phyloP scores from a whole-genome alignment of 2,329 filamentous ascomycete genomes.

The Penicillium digitatum region DNA sequence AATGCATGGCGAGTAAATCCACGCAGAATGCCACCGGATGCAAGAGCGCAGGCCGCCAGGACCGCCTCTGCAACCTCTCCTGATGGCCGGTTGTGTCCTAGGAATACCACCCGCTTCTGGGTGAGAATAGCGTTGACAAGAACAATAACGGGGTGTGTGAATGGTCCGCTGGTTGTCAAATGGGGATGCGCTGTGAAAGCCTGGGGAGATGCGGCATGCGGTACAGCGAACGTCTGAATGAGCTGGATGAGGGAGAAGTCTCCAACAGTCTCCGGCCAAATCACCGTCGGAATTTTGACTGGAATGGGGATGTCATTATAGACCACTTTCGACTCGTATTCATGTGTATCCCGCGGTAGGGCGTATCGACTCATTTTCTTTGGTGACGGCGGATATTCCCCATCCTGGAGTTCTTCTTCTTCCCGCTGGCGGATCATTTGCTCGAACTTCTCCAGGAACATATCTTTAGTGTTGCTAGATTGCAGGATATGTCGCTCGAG shows the following conservation, averaged over 20 bases:
- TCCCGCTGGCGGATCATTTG: slow-evolving; percentile 83
- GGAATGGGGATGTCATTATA: slow-evolving; percentile 97
- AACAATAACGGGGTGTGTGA: slow-evolving; percentile 91
- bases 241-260: slow-evolving; percentile 97
- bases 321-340: slow-evolving; percentile 91
- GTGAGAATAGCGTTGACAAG: slow-evolving; percentile 91
- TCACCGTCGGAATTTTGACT: slow-evolving; percentile 89
- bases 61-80: slow-evolving; percentile 98
- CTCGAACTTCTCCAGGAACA: slow-evolving; percentile 97
- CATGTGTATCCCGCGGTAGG: slow-evolving; percentile 89
- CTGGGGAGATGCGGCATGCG: slow-evolving; percentile 77
- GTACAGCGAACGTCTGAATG: slow-evolving; percentile 85
- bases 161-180: slow-evolving; percentile 83
- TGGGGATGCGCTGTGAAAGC: slow-evolving; percentile 85
- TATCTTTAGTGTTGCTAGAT: slow-evolving; percentile 86
- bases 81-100: slow-evolving; percentile 91
- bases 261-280: slow-evolving; percentile 92
- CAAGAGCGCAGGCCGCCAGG: slow-evolving; percentile 88
- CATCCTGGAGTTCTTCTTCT: slow-evolving; percentile 45
- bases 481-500: slow-evolving; percentile 84
- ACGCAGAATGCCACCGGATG: slow-evolving; percentile 83
- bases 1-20: slow-evolving; percentile 96
- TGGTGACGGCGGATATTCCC: slow-evolving; percentile 41
- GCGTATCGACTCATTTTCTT: slow-evolving; percentile 64
- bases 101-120: slow-evolving; percentile 92